phyloP scores from a whole-genome alignment of 2,329 filamentous ascomycete genomes.

The Pseudogymnoascus sp. region DNA sequence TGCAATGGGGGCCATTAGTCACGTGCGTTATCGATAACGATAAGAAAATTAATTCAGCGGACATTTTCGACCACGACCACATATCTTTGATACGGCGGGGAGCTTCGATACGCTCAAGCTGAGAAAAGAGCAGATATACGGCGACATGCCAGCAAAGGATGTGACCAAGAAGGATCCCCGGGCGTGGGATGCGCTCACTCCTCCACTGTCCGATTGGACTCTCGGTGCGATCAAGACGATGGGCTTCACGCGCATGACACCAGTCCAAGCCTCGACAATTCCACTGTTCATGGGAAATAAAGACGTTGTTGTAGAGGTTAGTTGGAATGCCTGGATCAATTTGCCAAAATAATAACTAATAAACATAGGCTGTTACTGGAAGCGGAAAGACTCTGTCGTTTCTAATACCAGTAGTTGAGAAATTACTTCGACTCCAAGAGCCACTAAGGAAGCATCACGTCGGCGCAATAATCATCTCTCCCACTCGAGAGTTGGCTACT shows the following conservation, averaged over 20 bases:
- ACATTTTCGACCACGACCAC: constrained; percentile 7
- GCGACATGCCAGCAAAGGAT: constrained; percentile 6
- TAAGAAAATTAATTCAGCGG: constrained; percentile 8
- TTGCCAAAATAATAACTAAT: constrained; percentile 12
- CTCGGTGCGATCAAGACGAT: constrained; percentile 75
- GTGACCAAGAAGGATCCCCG: constrained; percentile 40
- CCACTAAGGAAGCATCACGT: constrained; percentile 86
- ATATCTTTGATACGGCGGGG: constrained; percentile 8
- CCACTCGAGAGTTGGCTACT: constrained; percentile 82
- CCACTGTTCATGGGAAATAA: constrained; percentile 85
- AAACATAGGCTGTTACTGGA: constrained; percentile 67
- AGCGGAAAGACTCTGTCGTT: constrained; percentile 88
- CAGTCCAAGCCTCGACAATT: constrained; percentile 88
- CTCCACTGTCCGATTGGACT: constrained; percentile 73
- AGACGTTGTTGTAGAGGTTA: constrained; percentile 80
- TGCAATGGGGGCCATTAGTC: neutral
- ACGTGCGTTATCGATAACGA: constrained; percentile 8
- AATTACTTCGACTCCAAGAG: constrained; percentile 70
- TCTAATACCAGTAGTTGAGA: constrained; percentile 74
- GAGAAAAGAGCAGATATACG: neutral
- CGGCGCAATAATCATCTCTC: constrained; percentile 83
- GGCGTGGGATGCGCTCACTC: constrained; percentile 62
- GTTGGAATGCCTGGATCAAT: neutral
- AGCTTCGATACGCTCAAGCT: neutral
- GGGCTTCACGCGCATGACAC: constrained; percentile 83